Base-by-base conservation (phyloP, 176 grass and related monocot genomes). In the Hyparrhenia diplandra region DNA sequence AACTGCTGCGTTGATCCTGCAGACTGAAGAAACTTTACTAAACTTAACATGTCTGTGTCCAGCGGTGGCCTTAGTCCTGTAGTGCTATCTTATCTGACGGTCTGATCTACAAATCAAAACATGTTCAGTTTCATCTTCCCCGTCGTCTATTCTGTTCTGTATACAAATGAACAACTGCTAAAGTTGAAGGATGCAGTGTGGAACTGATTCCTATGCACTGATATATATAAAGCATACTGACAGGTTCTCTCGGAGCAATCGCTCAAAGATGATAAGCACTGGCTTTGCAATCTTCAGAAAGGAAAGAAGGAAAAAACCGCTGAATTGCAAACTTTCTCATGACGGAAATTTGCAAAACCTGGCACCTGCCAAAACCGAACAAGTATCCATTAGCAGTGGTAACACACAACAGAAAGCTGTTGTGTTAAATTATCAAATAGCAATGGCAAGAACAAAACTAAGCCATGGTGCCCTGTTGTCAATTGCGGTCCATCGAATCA, bases 331-430 rank as follows among this genome's bases (percentile, higher is more conserved):
- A 30, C 1, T n/a, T 2, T 16, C 40, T n/a, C 18, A 23, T 79
- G 46, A 2, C 17, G 6, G 51, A 36, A 31, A 69, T 32, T 10
- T 8, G 10, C 17, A 25, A 77, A 59, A 52, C 3, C 10, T 14
- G 54, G 21, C 54, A 54, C 23, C 72, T 86, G 43, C 45, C 67
- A 11, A 8, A 20, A 25, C 40, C 27, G 17, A 80, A 80, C 69
- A 45, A 12, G 42, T 31, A 29, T 21, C 49, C 5, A 52, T 6
- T 21, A 21, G 17, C 17, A 14, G 49, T 21, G 21, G 18, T n/a
- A 54, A 54, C 51, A 20, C 20, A n/a, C 49, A 52, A 20, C 17
- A 20, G 51, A 3, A 55, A 55, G 51, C 18, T 6, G 2, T 47
- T 6, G 45, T 47, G 13, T 71, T 27, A 40, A 12, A 12, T 31